Conservation (phyloP, 192 early-diverging fungal species). For the Blastocladiella britannica region DNA sequence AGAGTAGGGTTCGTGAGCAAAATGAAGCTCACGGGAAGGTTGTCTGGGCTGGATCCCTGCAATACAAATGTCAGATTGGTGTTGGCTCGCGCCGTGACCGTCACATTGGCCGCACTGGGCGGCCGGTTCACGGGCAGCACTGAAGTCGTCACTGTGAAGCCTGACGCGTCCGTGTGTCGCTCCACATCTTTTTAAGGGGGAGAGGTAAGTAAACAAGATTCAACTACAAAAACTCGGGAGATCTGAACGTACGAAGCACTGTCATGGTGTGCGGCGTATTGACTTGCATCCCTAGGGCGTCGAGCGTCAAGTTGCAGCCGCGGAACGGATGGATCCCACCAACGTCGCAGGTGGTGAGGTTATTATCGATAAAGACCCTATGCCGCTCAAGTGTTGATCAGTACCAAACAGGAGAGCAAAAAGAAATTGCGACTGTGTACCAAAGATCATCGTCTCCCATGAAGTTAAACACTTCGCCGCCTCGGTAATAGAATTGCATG, state of each 20-base stretch:
- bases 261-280: background rate
- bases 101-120: background rate
- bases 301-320: slow-evolving; percentile 1
- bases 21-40: too few species aligned
- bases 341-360: slow-evolving; percentile 4
- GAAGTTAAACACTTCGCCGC: background rate
- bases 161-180: background rate
- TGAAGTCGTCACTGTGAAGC: background rate
- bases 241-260: background rate
- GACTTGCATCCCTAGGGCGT: background rate
- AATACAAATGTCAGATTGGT: too few species aligned
- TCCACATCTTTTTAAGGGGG: background rate
- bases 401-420: too few species aligned
- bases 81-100: background rate
- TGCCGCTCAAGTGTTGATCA: background rate
- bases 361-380: background rate
- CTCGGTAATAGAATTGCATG: background rate
- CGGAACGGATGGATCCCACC: slow-evolving; percentile 1
- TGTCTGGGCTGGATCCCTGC: too few species aligned
- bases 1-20: too few species aligned
- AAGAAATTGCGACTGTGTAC: too few species aligned
- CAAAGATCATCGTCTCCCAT: background rate
- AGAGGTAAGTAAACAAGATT: too few species aligned
- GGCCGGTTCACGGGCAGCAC: background rate
- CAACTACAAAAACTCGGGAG: too few species aligned